Base-by-base conservation (phyloP, 495 filamentous ascomycete species). In the Xylaria intraflava region DNA sequence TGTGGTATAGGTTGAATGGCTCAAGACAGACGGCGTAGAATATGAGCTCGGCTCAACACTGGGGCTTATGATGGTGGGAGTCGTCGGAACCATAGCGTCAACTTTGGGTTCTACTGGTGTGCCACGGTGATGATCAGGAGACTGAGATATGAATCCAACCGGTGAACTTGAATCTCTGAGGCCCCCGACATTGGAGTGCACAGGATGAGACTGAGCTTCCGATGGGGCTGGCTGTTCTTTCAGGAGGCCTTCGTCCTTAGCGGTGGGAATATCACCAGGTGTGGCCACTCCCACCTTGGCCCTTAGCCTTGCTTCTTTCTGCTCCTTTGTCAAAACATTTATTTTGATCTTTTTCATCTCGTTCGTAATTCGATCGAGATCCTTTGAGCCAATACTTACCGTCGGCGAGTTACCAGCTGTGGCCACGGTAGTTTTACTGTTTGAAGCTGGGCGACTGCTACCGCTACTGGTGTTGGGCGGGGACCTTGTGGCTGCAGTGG, bases 341-440 rank as follows among this genome's bases (percentile, higher is more conserved):
- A 94, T 73, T 60, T 85, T 91, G 58, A 94, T 83, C 58, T 83
- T 86, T 60, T 84, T 84, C 66, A 92, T 76, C 11, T 81, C 81
- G n/a, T 76, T 72, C 0, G 86, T 77, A 27, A 93, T 69, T 19
- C 68, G 72, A 45, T 91, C 85, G 19, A 91, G 64, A 53, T 69
- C 57, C 26, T 46, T 40, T 46, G 53, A 66, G 53, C 49, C 42
- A 35, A 45, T 51, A 26, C 54, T 22, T 16, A 57, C 7, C 17
- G 59, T 24, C 0, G 49, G 22, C 3, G 61, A 36, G 6, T 53
- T 45, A 42, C 4, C 56, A 60, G 55, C 44, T 57, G 59, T 40
- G 51, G 59, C 9, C 61, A 59, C 23, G 61, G 51, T 31, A 51
- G 17, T 24, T 31, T 27, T 24, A 49, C 0, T 36, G 12, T 2